phyloP scores from a whole-genome alignment of 345 rosid species.

The Cochlearia excelsa region DNA sequence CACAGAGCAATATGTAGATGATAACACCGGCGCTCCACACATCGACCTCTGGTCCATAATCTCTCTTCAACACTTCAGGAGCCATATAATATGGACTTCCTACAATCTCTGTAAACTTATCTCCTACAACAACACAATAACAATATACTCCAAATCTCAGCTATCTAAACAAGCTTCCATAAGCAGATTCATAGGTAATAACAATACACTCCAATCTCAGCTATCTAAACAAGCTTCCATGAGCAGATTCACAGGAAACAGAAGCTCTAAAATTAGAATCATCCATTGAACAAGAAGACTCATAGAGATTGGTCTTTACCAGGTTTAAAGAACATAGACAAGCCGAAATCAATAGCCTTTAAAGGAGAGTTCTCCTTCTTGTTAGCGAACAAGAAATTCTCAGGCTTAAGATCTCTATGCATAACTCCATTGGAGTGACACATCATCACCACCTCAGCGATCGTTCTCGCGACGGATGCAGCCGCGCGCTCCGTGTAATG shows the following conservation, averaged over 20 bases:
- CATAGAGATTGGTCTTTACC: conserved; percentile 40
- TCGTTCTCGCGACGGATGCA: conserved; percentile 68
- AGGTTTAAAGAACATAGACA: conserved; percentile 84
- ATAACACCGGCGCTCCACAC: no score
- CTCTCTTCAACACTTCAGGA: no score
- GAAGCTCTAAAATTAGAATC: neutral
- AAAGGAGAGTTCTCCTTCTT: conserved; percentile 81
- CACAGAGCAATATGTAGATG: no score
- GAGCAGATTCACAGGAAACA: conserved; percentile 14
- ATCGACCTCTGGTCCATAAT: no score
- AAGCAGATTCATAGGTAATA: conserved; percentile 14
- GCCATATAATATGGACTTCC: conserved; percentile 99
- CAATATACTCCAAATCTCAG: neutral
- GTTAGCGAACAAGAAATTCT: conserved; percentile 84
- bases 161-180: neutral
- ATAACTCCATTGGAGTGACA: conserved; percentile 90
- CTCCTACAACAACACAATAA: conserved; percentile 43
- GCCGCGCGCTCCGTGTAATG: conserved; percentile 95
- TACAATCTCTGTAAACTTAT: conserved; percentile 82
- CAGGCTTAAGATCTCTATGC: conserved; percentile 95
- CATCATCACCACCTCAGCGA: conserved; percentile 88
- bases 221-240: neutral
- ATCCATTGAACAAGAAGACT: no score
- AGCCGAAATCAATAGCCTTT: conserved; percentile 90
- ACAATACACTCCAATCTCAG: neutral